Conservation (phyloP, 331 rosid species). For the Quercus phellos region DNA sequence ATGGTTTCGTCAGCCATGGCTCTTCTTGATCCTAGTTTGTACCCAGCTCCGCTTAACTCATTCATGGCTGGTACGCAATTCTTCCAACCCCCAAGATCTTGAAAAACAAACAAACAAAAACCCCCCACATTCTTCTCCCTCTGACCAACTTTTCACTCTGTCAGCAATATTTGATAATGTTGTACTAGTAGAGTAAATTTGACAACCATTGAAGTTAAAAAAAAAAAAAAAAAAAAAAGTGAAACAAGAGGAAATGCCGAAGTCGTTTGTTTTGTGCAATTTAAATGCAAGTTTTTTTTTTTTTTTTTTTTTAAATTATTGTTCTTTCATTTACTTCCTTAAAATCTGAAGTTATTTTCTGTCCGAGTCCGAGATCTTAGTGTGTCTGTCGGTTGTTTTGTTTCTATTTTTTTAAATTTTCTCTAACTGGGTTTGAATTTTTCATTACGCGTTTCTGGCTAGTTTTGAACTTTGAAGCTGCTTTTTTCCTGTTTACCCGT, state of each 20-base stretch:
- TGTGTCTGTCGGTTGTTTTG: constrained; percentile 3
- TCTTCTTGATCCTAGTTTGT: constrained; percentile 56
- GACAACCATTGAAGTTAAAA: constrained; percentile 27
- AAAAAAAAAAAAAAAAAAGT: neutral
- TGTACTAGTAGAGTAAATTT: constrained; percentile 31
- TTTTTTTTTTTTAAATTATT: neutral
- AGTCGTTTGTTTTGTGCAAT: constrained; percentile 25
- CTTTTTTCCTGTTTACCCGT: constrained; percentile 52
- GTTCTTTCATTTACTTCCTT: neutral
- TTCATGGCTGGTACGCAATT: constrained; percentile 97
- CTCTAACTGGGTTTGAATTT: constrained; percentile 31
- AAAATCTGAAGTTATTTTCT: constrained; percentile 9
- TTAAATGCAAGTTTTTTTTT: constrained; percentile 5
- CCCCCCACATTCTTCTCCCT: constrained; percentile 18
- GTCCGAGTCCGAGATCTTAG: constrained; percentile 18
- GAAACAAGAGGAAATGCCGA: constrained; percentile 22
- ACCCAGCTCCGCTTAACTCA: constrained; percentile 57
- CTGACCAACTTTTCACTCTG: constrained; percentile 16
- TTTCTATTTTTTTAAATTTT: neutral
- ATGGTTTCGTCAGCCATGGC: constrained; percentile 31
- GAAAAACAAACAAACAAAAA: constrained; percentile 20
- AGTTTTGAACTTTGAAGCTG: constrained; percentile 44
- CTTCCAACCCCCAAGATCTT: constrained; percentile 97
- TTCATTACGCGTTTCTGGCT: constrained; percentile 22
- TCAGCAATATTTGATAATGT: constrained; percentile 18